Evolutionary conservation across 129 eudicot species (phyloP), one percentile per base, ranked within the genome.

Genomic region (Chrysanthemum seticuspe): DNA sequence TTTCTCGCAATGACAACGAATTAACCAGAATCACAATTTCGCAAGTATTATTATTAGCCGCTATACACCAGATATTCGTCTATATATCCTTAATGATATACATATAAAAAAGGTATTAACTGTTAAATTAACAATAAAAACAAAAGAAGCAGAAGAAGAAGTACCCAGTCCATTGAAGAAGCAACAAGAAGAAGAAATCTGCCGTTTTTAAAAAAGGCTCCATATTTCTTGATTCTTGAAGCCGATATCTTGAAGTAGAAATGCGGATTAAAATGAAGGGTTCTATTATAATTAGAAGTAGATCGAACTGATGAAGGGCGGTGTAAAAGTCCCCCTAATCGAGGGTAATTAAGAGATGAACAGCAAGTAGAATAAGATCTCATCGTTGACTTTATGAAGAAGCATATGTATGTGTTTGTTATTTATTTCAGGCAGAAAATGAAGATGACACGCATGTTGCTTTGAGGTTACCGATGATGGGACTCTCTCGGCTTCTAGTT

Each of bases 151-250:
- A 62, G 52, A 71, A 71, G 8, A 27, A 60, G 13, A 12, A 61
- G 56, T 78, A 78, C 82, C 82, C 77, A 78, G 64, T 78, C 82
- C 82, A 78, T 78, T 44, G 76, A 50, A 29, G 77, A 67, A 71
- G 72, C 68, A 71, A 71, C 67, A 78, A 72, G 62, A 71, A 71
- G 61, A 78, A 72, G 54, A 71, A 62, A 58, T 8, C 76, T 62
- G 19, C 40, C 66, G 58, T 65, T 70, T 27, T 73, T 67, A 76
- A 68, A 76, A 67, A 40, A 66, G 57, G 4, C 14, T 25, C 76
- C 81, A 77, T 53, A 62, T 63, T 72, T 70, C 72, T 44, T 65
- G 5, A 53, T 14, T 70, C 65, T 70, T 57, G 53, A 77, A 51
- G 66, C 50, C 60, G 58, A 70, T 21, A 77, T 14, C 81, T 62